These are phyloP conservation scores for Tetrapisispora fleetii DNA, from an alignment of 805 yeast species.

Conservation along the genomic window DNA sequence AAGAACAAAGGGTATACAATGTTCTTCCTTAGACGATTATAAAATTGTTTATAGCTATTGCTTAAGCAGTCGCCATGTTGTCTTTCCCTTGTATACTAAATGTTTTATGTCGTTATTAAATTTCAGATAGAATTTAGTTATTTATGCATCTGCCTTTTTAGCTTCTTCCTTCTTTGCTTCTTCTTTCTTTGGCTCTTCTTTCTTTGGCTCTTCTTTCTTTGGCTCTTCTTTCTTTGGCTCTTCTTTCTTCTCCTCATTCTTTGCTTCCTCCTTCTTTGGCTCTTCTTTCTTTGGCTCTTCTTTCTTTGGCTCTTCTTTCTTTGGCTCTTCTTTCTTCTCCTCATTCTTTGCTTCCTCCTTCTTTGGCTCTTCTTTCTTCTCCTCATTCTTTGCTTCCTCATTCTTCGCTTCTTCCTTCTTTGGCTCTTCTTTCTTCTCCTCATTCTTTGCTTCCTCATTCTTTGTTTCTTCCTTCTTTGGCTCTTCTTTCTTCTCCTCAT, in stretches of 20 bases:
- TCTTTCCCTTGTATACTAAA: too few species aligned
- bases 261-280: background rate
- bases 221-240: background rate
- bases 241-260: background rate
- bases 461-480: background rate
- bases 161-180: background rate
- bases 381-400: background rate
- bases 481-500: constrained; percentile 1
- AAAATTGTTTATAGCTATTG: too few species aligned
- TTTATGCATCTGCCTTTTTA: background rate
- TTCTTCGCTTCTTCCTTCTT: constrained; percentile 2
- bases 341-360: background rate
- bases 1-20: too few species aligned
- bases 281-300: background rate
- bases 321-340: background rate
- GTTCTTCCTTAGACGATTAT: too few species aligned
- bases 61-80: too few species aligned
- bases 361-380: background rate
- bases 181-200: background rate
- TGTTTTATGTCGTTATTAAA: too few species aligned
- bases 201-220: constrained; percentile 1
- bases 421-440: background rate
- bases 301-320: background rate
- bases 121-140: background rate
- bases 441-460: constrained; percentile 1